Evolutionary conservation across 2,329 filamentous ascomycete species (phyloP).

Genomic region (Fusarium torreyae): DNA sequence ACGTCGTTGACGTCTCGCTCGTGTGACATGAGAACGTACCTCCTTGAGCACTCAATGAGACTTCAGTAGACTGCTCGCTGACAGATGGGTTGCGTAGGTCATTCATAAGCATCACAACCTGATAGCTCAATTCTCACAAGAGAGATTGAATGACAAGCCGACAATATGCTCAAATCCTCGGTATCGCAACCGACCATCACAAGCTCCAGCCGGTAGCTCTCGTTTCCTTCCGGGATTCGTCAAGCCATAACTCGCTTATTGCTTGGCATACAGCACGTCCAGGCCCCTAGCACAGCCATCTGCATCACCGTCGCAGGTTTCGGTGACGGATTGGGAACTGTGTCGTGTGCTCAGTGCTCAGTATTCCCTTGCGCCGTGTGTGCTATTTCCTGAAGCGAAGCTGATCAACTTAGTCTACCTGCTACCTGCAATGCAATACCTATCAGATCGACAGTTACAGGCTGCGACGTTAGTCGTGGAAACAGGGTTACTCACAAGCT

Average conservation of each 20-base stretch:
- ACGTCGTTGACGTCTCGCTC: background rate
- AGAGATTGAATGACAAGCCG: no score
- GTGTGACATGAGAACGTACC: background rate
- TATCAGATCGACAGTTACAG: constrained; percentile 26
- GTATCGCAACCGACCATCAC: background rate
- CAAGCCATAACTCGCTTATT: constrained; percentile 8
- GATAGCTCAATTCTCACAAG: background rate
- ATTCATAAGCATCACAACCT: no score
- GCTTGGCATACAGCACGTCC: constrained; percentile 30
- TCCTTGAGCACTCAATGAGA: background rate
- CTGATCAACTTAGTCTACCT: constrained; percentile 9
- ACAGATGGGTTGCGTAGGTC: background rate
- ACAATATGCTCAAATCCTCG: background rate
- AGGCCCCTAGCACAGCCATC: constrained; percentile 9
- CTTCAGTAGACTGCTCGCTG: no score
- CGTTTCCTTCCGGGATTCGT: background rate
- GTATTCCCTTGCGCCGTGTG: constrained; percentile 20
- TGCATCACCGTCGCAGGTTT: constrained; percentile 21
- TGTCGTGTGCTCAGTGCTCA: constrained; percentile 37
- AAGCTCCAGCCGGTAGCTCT: background rate
- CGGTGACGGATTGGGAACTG: constrained; percentile 44
- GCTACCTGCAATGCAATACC: background rate
- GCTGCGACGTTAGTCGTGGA: constrained; percentile 19
- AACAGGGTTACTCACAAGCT: constrained; percentile 32
- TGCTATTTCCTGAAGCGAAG: constrained; percentile 7